These are phyloP conservation scores for Dipodascus albidus DNA, from an alignment of 805 yeast species.

Conservation along the genomic window DNA sequence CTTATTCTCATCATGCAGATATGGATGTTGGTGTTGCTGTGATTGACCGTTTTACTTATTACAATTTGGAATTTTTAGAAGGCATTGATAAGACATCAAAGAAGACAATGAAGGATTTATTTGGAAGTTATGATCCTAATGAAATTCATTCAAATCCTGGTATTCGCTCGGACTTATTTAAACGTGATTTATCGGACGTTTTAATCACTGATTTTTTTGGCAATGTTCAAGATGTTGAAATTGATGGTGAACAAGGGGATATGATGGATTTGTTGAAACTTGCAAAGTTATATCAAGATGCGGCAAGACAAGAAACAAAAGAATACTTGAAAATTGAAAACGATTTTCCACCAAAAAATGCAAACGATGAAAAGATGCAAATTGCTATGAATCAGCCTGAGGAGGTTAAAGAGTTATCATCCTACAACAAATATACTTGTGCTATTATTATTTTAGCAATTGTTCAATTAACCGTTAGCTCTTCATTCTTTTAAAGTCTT, in stretches of 20 bases:
- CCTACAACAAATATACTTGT: neutral
- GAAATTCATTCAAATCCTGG: constrained; percentile 90
- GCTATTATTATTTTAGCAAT: neutral
- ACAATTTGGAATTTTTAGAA: constrained; percentile 80
- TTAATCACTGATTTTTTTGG: constrained; percentile 90
- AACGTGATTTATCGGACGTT: constrained; percentile 55
- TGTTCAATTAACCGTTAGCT: neutral
- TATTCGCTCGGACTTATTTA: constrained; percentile 69
- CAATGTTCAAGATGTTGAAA: constrained; percentile 67
- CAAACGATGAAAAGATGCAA: too few relatives aligned
- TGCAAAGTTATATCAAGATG: constrained; percentile 1
- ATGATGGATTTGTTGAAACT: constrained; percentile 21
- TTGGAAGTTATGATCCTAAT: constrained; percentile 73
- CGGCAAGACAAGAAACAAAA: neutral
- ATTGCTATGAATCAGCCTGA: neutral
- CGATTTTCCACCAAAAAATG: too few relatives aligned
- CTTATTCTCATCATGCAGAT: constrained; percentile 94
- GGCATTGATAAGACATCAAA: constrained; percentile 64
- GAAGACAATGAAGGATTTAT: constrained; percentile 68
- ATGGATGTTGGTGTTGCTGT: constrained; percentile 95
- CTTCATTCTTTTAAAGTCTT: neutral
- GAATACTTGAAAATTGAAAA: neutral
- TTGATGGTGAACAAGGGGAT: constrained; percentile 43
- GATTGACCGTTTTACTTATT: constrained; percentile 91
- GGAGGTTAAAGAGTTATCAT: neutral